Conservation (phyloP, 108 stramenopile genomes). For the Phaeodactylum tricornutum region DNA sequence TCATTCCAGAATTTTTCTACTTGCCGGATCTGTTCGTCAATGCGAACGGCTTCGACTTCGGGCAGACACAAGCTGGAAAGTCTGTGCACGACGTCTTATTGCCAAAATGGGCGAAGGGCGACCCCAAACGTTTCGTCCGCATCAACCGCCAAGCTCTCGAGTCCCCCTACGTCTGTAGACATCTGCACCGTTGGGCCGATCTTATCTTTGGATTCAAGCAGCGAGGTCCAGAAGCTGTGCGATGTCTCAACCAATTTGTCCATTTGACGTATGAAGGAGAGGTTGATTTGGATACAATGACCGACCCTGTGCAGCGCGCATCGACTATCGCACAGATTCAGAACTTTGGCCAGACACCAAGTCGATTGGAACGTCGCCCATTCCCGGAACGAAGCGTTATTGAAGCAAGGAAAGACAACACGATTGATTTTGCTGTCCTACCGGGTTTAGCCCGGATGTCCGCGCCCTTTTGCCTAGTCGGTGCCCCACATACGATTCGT, state of each 20-base stretch:
- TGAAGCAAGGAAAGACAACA: slow-evolving; percentile 37
- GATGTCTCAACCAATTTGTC: slow-evolving; percentile 87
- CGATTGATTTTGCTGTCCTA: slow-evolving; percentile 76
- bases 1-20: slow-evolving; percentile 98
- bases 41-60: slow-evolving; percentile 83
- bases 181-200: slow-evolving; percentile 94
- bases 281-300: slow-evolving; percentile 88
- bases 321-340: slow-evolving; percentile 95
- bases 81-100: slow-evolving; percentile 82
- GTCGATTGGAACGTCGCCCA: slow-evolving; percentile 70
- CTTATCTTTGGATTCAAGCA: slow-evolving; percentile 96
- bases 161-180: slow-evolving; percentile 80
- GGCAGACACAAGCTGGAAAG: slow-evolving; percentile 69
- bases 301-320: slow-evolving; percentile 75
- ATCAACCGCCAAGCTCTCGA: slow-evolving; percentile 87
- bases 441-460: slow-evolving; percentile 74
- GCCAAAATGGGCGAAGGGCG: slow-evolving; percentile 90
- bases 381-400: slow-evolving; percentile 48
- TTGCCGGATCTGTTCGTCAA: slow-evolving; percentile 90
- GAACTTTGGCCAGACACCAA: slow-evolving; percentile 98
- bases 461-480: slow-evolving; percentile 93
- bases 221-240: slow-evolving; percentile 78
- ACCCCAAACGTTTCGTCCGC: slow-evolving; percentile 74
- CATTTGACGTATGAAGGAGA: slow-evolving; percentile 97
- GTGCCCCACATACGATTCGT: slow-evolving; percentile 73